Evolutionary conservation across 2,329 filamentous ascomycete species (phyloP).

Genomic region (Eurotiales sp.): DNA sequence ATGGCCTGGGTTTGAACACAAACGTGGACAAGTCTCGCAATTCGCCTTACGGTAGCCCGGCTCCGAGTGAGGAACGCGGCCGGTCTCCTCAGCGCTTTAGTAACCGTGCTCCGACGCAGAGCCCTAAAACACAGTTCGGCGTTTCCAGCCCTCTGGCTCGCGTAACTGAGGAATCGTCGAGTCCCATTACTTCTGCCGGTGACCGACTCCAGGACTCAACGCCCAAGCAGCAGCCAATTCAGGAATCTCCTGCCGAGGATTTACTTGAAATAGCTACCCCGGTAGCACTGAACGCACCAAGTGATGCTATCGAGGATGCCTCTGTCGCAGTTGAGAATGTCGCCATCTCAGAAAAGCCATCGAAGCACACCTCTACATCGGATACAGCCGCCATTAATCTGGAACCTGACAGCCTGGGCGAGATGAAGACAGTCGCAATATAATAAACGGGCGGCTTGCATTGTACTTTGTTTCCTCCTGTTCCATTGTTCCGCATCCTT

Average conservation of each 20-base stretch:
- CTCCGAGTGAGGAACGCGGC: constrained; percentile 44
- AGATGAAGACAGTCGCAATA: constrained; percentile 48
- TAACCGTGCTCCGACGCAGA: constrained; percentile 38
- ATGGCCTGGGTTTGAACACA: constrained; percentile 53
- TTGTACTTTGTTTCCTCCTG: not conserved
- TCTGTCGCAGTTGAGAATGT: constrained; percentile 21
- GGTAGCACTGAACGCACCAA: constrained; percentile 26
- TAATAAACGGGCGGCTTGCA: constrained; percentile 22
- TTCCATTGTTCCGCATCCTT: not conserved
- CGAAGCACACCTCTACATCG: constrained; percentile 26
- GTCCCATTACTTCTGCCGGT: constrained; percentile 29
- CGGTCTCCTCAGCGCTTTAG: constrained; percentile 48
- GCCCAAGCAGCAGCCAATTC: constrained; percentile 24
- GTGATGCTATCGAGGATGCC: constrained; percentile 1
- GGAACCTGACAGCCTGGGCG: constrained; percentile 40
- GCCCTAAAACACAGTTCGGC: constrained; percentile 41
- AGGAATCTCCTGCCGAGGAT: constrained; percentile 33
- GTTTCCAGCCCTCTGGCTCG: constrained; percentile 46
- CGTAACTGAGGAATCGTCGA: constrained; percentile 44
- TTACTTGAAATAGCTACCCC: constrained; percentile 39
- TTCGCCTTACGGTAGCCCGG: constrained; percentile 51
- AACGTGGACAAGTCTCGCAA: constrained; percentile 47
- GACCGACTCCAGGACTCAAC: constrained; percentile 30
- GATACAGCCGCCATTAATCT: constrained; percentile 25
- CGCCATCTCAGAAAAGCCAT: constrained; percentile 30